Percentiles rank a stretch among this genome's conserved stretches.
These are phyloP conservation scores for Backusella parvicylindrica DNA, from an alignment of 192 early-diverging fungal genomes.

Conservation along the genomic window DNA sequence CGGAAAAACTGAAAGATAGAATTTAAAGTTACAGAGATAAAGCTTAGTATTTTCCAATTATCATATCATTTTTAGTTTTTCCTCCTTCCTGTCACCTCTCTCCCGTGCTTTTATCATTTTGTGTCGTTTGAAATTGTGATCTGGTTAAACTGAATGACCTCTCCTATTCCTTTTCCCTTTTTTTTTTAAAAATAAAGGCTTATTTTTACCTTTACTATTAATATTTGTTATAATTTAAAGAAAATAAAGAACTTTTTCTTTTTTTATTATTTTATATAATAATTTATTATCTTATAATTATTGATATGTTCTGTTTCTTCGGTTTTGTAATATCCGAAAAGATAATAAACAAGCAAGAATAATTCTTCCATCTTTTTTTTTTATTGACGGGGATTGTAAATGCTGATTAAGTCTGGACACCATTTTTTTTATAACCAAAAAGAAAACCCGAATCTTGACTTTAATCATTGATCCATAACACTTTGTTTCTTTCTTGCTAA, in stretches of 20 bases:
- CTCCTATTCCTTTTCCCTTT: slow-evolving; percentile 1
- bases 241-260: background rate
- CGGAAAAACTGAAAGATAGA: background rate
- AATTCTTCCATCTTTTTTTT: background rate
- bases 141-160: background rate
- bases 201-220: background rate
- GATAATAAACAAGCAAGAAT: background rate
- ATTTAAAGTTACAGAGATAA: background rate
- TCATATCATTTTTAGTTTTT: background rate
- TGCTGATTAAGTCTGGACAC: background rate
- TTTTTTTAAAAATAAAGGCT: background rate
- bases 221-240: background rate
- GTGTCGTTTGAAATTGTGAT: background rate
- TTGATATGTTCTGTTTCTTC: background rate
- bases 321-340: background rate
- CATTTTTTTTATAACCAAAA: background rate
- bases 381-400: slow-evolving; percentile 4
- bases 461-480: slow-evolving; percentile 1
- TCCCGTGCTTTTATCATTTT: background rate
- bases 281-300: background rate
- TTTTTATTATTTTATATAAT: background rate
- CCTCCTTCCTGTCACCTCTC: background rate
- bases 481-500: background rate
- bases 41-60: background rate
- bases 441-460: background rate